Evolutionary conservation across 257 asterid genomes (phyloP).

Genomic region (Solanum megistacrolobum): DNA sequence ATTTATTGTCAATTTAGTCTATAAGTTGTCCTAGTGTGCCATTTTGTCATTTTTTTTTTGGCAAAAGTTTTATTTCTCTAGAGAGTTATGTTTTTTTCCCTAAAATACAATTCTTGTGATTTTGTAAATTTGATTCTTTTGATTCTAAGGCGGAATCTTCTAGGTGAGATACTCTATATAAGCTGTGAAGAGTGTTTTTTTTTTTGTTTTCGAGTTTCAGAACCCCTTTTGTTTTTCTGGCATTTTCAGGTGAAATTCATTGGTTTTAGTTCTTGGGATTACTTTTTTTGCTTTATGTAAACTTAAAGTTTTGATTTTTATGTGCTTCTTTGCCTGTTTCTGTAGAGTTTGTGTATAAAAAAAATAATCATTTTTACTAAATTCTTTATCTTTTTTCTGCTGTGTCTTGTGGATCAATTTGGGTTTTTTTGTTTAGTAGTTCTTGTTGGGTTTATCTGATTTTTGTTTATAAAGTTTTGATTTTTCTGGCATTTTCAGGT

Average conservation of each 20-base stretch:
- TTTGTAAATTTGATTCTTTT: background rate
- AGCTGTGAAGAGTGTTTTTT: background rate
- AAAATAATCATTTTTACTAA: background rate
- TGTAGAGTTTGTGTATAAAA: background rate
- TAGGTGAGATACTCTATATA: background rate
- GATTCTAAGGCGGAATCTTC: constrained; percentile 6
- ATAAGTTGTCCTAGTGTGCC: no score
- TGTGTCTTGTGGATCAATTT: background rate
- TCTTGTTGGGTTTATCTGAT: background rate
- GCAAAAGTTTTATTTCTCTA: background rate
- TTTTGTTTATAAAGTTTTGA: background rate
- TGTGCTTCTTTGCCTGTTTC: background rate
- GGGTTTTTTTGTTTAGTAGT: background rate
- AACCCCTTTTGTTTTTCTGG: background rate
- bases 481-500: background rate
- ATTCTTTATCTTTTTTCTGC: background rate
- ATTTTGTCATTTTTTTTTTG: background rate
- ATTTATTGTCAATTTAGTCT: no score
- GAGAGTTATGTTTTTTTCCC: background rate
- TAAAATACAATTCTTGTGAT: background rate
- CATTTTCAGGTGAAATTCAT: background rate
- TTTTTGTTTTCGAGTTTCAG: background rate
- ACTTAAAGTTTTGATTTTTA: background rate
- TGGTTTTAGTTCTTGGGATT: background rate
- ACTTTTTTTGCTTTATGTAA: background rate